A percentile compares a stretch with the other conserved stretches of the same genome.
Conservation (phyloP, 176 grass and related monocot genomes). For the maize (Zea mays) region DNA sequence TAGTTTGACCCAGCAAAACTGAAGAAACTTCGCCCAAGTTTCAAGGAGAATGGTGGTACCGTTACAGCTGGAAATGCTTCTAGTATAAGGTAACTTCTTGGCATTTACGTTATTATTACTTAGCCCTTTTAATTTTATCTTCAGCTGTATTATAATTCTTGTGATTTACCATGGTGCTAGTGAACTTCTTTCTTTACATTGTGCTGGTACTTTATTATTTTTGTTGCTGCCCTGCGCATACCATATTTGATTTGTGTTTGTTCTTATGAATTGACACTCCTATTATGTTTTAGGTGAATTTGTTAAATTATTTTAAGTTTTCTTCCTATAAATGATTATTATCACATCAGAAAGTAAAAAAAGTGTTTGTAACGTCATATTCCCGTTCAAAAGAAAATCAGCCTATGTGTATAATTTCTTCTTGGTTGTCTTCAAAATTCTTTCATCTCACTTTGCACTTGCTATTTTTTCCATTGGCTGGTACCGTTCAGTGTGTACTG, state of each 20-base stretch:
- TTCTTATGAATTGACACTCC: not conserved
- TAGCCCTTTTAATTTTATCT: not conserved
- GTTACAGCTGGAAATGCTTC: conserved; percentile 96
- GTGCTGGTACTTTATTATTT: not conserved
- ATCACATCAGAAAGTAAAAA: not conserved
- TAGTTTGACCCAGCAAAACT: conserved; percentile 91
- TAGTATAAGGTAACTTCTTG: conserved; percentile 32
- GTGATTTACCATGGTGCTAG: not conserved
- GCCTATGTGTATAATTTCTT: not conserved
- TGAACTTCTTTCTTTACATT: conserved; percentile 1
- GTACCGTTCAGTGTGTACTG: not conserved
- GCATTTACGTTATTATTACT: not conserved
- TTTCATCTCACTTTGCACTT: not conserved
- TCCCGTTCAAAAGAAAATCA: not conserved
- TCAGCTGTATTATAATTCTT: not conserved
- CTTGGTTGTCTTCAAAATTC: not conserved
- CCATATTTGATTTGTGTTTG: not conserved
- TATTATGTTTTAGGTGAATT: not conserved
- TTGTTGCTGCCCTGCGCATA: not conserved
- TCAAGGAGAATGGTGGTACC: conserved; percentile 79
- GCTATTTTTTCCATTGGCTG: not conserved
- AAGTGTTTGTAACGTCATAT: not conserved
- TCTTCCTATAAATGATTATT: not conserved
- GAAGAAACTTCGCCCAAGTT: conserved; percentile 90
- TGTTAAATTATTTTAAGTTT: not conserved